A percentile compares a stretch with the other conserved stretches of the same genome.
These are phyloP conservation scores for Solanum ossicruentum DNA, from an alignment of 257 asterid genomes.

Conservation along the genomic window DNA sequence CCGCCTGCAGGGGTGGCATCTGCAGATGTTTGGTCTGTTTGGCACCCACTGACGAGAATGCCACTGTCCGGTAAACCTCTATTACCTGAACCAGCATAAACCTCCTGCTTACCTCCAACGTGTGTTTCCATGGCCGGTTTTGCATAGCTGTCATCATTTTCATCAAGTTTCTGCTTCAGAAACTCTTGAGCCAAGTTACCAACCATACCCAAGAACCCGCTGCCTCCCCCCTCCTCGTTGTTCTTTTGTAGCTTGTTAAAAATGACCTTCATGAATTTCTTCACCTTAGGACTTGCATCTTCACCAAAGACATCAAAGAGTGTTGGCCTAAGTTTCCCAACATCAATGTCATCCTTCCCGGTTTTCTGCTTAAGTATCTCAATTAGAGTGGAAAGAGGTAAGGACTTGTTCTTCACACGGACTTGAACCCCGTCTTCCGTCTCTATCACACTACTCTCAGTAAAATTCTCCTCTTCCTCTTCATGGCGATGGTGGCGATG, in stretches of 20 bases:
- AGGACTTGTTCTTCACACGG: constrained; percentile 45
- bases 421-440: constrained; percentile 11
- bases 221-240: constrained; percentile 17
- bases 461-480: constrained; percentile 14
- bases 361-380: constrained; percentile 86
- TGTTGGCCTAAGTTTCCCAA: constrained; percentile 82
- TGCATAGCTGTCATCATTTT: constrained; percentile 51
- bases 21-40: constrained; percentile 75
- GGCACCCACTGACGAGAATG: constrained; percentile 83
- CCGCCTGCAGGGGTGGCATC: constrained; percentile 72
- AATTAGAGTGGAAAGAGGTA: constrained; percentile 72
- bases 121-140: constrained; percentile 66
- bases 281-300: constrained; percentile 90
- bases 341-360: constrained; percentile 83
- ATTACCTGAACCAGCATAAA: constrained; percentile 48
- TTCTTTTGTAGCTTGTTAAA: constrained; percentile 41
- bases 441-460: constrained; percentile 4
- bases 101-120: constrained; percentile 61
- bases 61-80: constrained; percentile 57
- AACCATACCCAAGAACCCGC: constrained; percentile 67
- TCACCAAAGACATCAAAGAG: constrained; percentile 82
- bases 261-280: constrained; percentile 88
- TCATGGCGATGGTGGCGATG: constrained; percentile 25
- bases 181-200: constrained; percentile 77
- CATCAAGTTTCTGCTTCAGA: constrained; percentile 69